A percentile compares a stretch with the other conserved stretches of the same genome.
Evolutionary conservation across 257 asterid species (phyloP).

Genomic region (Fraxinus anomala): DNA sequence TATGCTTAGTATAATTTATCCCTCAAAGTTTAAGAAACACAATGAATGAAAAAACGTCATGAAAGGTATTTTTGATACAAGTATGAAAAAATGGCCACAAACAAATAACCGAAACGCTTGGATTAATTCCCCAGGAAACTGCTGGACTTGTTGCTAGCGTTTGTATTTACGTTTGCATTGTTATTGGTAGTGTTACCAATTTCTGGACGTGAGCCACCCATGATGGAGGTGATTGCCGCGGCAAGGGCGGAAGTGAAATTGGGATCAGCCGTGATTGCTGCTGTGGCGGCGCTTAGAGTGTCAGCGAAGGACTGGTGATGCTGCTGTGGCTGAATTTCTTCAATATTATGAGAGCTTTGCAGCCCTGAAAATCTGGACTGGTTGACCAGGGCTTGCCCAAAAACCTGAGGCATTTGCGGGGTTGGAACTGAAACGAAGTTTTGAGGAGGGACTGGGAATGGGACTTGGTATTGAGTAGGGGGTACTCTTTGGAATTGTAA

Average conservation of each 20-base stretch:
- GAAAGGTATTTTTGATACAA: not conserved
- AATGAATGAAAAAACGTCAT: constrained; percentile 3
- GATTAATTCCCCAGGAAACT: constrained; percentile 48
- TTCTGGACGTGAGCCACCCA: constrained; percentile 57
- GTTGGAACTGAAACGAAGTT: constrained; percentile 26
- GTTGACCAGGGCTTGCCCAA: constrained; percentile 58
- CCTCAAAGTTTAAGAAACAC: constrained; percentile 5
- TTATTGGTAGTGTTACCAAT: constrained; percentile 27
- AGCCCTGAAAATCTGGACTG: constrained; percentile 86
- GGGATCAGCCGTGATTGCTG: constrained; percentile 84
- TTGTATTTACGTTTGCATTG: constrained; percentile 40
- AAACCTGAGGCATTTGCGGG: constrained; percentile 44
- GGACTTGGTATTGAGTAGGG: constrained; percentile 54
- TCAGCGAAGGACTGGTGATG: constrained; percentile 49
- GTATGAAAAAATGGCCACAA: not conserved
- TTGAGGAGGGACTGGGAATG: constrained; percentile 41
- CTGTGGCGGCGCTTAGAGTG: constrained; percentile 73
- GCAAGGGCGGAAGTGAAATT: constrained; percentile 89
- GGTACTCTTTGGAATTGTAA: constrained; percentile 45
- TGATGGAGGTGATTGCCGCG: constrained; percentile 79
- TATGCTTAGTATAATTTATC: not conserved
- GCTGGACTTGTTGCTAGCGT: constrained; percentile 27
- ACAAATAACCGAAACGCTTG: constrained; percentile 17
- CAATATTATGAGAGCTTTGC: constrained; percentile 50
- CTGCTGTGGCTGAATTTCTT: constrained; percentile 19